Base-by-base conservation (phyloP, 1,139 yeast genomes). In the Blastobotrys indianensis region DNA sequence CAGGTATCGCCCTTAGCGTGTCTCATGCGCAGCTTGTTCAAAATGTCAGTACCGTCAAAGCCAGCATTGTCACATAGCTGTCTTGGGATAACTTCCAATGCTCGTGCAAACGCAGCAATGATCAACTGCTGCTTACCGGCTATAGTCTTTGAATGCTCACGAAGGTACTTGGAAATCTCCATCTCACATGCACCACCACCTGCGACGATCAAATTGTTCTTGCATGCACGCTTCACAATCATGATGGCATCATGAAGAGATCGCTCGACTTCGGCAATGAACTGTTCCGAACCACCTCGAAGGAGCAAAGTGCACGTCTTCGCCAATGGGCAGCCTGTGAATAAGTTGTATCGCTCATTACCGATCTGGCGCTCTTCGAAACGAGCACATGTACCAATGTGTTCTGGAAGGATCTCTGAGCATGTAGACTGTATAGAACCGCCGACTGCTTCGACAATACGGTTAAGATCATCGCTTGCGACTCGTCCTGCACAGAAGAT, bases 101-200 rank as follows among this genome's bases (percentile, higher is more conserved):
- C 95, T 59, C 85, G 84, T 30, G 98, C 98, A 69, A 81, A 92
- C 10, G 96, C 96, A 48, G 83, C 80, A 51, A 92, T 84, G 50
- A 92, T 80, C 55, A 92, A 72, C 70, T 92, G 99, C 66, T 90
- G 97, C 68, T 92, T 92, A 39, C 98, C 98, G 16, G 96, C 87
- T 59, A 92, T 85, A 10, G 88, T 77, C 61, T 82, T 82, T 16
- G 97, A 82, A 61, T 81, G 79, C 57, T 87, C 97, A 60, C 98
- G 79, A 57, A 94, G 75, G 63, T 84, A 79, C 63, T 81, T 86
- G 37, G 97, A 88, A 42, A 94, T 64, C 64, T 92, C 97, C 98
- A 92, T 94, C 67, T 92, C 98, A 54, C 90, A 85, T 39, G 99
- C 99, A 53, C 99, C 99, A 54, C 99, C 99, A 50, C 99, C 99